Conservation (phyloP, 2,329 filamentous ascomycete species). For the Paecilomyces fulvus region DNA sequence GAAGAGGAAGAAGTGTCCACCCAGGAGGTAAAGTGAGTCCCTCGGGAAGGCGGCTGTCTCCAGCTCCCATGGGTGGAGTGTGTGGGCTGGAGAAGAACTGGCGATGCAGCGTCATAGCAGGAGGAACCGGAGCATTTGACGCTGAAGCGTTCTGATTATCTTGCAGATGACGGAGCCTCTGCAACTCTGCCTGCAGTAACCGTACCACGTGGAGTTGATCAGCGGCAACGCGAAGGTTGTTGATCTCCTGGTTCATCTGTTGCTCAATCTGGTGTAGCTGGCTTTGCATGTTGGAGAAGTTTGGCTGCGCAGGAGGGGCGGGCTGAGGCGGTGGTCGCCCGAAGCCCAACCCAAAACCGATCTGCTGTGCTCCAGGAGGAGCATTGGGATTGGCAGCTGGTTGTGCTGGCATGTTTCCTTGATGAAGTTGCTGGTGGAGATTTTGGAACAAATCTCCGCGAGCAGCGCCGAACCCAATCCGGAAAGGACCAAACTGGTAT, state of each 20-base stretch:
- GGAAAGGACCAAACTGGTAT: constrained; percentile 65
- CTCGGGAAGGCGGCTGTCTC: constrained; percentile 40
- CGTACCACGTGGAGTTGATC: constrained; percentile 63
- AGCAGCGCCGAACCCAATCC: constrained; percentile 60
- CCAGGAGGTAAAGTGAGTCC: constrained; percentile 46
- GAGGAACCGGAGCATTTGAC: constrained; percentile 5
- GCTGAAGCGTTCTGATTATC: constrained; percentile 8
- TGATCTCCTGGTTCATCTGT: constrained; percentile 60
- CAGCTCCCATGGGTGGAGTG: constrained; percentile 27
- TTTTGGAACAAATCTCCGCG: constrained; percentile 55
- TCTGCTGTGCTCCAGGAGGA: constrained; percentile 26
- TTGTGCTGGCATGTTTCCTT: constrained; percentile 39
- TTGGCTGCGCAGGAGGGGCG: constrained; percentile 12
- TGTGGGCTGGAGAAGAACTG: constrained; percentile 22
- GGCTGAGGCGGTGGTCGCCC: constrained; percentile 21
- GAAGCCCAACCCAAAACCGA: constrained; percentile 35
- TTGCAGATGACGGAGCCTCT: constrained; percentile 52
- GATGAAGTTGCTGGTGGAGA: constrained; percentile 53
- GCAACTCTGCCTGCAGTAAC: constrained; percentile 58
- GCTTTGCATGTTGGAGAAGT: constrained; percentile 38
- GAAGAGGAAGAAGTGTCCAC: constrained; percentile 42
- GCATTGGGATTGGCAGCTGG: constrained; percentile 20
- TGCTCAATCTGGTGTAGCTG: constrained; percentile 61
- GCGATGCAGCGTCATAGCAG: constrained; percentile 16
- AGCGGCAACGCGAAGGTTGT: constrained; percentile 53